Conservation (phyloP, 2,329 filamentous ascomycete genomes). For the Talaromyces rugulosus region DNA sequence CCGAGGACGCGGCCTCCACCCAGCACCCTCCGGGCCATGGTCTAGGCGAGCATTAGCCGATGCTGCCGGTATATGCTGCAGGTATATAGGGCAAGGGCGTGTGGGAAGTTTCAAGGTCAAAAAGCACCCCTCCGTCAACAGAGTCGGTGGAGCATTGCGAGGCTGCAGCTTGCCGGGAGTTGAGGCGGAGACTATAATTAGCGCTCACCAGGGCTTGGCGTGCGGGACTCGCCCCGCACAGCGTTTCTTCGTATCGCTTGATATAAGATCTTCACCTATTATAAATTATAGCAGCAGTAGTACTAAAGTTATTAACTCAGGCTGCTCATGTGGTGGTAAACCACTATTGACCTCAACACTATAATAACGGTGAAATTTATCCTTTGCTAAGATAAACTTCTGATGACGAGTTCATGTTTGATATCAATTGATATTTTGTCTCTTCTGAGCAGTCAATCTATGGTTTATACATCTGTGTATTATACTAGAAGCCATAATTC, state of each 20-base stretch:
- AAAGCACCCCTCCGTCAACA: not conserved
- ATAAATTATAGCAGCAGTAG: not conserved
- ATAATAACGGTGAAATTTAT: not conserved
- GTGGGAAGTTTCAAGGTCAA: not conserved
- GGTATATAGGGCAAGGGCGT: not conserved
- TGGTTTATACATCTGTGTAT: too few species aligned
- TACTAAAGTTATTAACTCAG: not conserved
- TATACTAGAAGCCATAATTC: too few species aligned
- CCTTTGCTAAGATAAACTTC: too few species aligned
- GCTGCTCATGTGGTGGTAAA: not conserved
- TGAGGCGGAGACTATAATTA: slow-evolving; percentile 7
- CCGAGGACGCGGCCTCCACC: slow-evolving; percentile 90
- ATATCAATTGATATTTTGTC: too few species aligned
- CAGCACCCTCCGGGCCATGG: slow-evolving; percentile 80
- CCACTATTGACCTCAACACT: not conserved
- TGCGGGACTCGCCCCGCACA: slow-evolving; percentile 8
- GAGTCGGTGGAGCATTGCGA: not conserved
- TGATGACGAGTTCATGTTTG: too few species aligned
- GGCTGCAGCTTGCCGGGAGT: not conserved
- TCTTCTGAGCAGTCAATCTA: too few species aligned
- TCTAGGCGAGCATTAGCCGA: slow-evolving; percentile 35
- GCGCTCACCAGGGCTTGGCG: slow-evolving; percentile 2
- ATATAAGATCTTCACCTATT: not conserved
- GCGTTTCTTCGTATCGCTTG: too few species aligned
- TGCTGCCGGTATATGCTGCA: slow-evolving; percentile 6